Base-by-base conservation (phyloP, 2,329 filamentous ascomycete species). In the Pseudocercospora cruenta region DNA sequence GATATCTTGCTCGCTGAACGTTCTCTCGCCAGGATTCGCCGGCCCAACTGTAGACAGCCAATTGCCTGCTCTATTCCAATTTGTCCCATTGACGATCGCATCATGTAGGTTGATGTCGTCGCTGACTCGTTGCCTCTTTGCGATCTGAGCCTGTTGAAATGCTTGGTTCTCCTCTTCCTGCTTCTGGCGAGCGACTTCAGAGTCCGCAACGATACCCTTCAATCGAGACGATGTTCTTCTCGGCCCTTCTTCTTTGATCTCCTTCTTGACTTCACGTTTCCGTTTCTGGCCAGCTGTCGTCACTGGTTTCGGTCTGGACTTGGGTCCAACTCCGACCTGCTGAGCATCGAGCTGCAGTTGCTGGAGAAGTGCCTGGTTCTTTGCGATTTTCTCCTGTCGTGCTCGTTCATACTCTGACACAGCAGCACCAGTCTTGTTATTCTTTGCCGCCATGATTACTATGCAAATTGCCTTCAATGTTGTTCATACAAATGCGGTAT, bases 351-450 rank as follows among this genome's bases (percentile, higher is more conserved):
- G 82, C 39, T 91, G 90, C 0, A 96, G 86, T 66, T 93, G 90
- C 66, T 91, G 91, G 0, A 97, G 80, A 0, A 97, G 84, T 76
- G 90, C 92, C 78, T 94, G 90, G 72, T 96, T 95, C 62, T 91
- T 89, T 0, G 90, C 92, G 47, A 96, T 96, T 71, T 97, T 97
- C 67, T 93, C 92, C 16, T 92, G 86, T 0, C 94, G 86, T 71
- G 92, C 89, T 73, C 90, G 89, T 83, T 97, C 94, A 79, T 96
- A 97, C 45, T 93, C 92, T 96, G 72, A 96, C 86, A 55, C 51
- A n/a, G 51, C 21, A 31, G 22, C 26, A n/a, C 22, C 51, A 31
- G 22, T 64, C 59, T 45, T 66, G 51, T 63, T 66, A 49, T 70
- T 66, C 53, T 61, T 64, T 49, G 68, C 69, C 16, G 70, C 70